Evolutionary conservation across 2,329 filamentous ascomycete genomes (phyloP), one percentile per base, ranked within the genome.

Genomic region (Fusarium acutatum): DNA sequence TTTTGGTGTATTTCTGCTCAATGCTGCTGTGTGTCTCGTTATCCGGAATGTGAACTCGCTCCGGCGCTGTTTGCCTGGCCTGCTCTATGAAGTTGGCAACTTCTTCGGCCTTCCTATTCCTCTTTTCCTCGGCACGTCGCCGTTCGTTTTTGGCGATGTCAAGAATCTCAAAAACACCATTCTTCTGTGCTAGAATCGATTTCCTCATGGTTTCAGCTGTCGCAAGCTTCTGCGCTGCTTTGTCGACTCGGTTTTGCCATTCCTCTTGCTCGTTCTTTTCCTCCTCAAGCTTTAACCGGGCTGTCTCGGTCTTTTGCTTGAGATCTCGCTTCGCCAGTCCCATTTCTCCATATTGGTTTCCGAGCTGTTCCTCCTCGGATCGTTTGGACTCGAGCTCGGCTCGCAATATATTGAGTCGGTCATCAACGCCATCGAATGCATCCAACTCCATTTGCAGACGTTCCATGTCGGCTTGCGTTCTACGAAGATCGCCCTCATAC

Each of bases 401-500:
- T 61, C 88, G 88, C 5, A 94, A 83, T 18, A 83, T 83, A 50
- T 90, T 87, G 2, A 96, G 83, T 59, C 87, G 87, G 54, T 89
- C 91, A 78, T 94, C 94, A 61, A 90, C 89, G 7, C 92, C 91
- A 67, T 93, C 88, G 52, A 89, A 89, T 32, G 84, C 86, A 70
- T 94, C 91, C 43, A 97, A 86, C 49, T 90, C 89, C 60, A 90
- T 88, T 77, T 52, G 88, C 76, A 67, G 81, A 72, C 60, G 76
- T 49, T 86, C 84, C 13, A 93, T 86, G 12, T 86, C 84, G 58
- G 92, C 90, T 58, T 92, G 88, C 12, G 91, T 88, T 58, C 84
- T 82, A 69, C 94, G 91, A 38, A 88, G 79, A 6, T 86, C 82
- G 43, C 89, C 81, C 66, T 88, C 87, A 22, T 94, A 81, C 2